These are phyloP conservation scores for Globisporangium nunn DNA, from an alignment of 352 stramenopile species.

Conservation along the genomic window DNA sequence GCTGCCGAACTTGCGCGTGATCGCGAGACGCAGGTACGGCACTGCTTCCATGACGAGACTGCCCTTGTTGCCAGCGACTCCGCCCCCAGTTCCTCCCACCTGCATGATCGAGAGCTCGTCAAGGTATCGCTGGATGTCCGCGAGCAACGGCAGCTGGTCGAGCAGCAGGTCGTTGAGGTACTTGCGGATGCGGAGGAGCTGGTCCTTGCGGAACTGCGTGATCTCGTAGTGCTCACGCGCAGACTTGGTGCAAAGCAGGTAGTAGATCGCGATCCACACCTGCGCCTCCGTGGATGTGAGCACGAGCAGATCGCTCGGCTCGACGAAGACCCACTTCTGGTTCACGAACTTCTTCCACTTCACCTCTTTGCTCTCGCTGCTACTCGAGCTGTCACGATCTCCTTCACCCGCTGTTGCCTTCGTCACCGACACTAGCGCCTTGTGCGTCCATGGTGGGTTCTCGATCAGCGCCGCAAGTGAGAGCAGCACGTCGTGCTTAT, in stretches of 20 bases:
- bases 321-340: slow-evolving; percentile 88
- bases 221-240: slow-evolving; percentile 92
- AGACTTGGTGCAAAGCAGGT: slow-evolving; percentile 89
- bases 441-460: slow-evolving; percentile 94
- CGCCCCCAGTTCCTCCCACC: slow-evolving; percentile 22
- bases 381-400: background rate
- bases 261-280: slow-evolving; percentile 93
- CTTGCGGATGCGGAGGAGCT: slow-evolving; percentile 90
- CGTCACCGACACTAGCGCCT: slow-evolving; percentile 17
- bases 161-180: slow-evolving; percentile 93
- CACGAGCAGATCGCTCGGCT: slow-evolving; percentile 83
- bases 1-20: slow-evolving; percentile 35
- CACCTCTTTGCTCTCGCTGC: background rate
- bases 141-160: slow-evolving; percentile 93
- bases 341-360: slow-evolving; percentile 91
- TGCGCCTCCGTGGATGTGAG: slow-evolving; percentile 93
- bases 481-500: slow-evolving; percentile 94
- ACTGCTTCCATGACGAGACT: slow-evolving; percentile 77
- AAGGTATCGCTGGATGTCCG: slow-evolving; percentile 91
- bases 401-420: background rate
- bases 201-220: slow-evolving; percentile 91
- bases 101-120: slow-evolving; percentile 94
- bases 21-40: slow-evolving; percentile 51
- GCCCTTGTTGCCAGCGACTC: slow-evolving; percentile 19
- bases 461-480: slow-evolving; percentile 91